Conservation (phyloP, 768 basidiomycete species). For the Pleurotus salmoneostramineus region DNA sequence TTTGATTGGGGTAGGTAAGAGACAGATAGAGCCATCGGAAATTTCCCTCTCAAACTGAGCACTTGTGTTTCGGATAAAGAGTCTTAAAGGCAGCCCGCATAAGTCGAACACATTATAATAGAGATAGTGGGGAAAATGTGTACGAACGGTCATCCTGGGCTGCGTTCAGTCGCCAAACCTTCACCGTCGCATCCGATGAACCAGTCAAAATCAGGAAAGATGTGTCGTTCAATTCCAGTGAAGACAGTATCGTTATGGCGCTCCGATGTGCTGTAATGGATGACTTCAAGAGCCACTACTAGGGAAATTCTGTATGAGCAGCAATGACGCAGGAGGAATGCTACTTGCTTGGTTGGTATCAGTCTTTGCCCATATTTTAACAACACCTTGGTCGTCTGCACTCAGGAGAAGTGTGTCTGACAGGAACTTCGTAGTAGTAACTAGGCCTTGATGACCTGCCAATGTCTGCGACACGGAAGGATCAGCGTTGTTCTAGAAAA, state of each 20-base stretch:
- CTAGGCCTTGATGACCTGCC: constrained; percentile 65
- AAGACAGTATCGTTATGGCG: constrained; percentile 66
- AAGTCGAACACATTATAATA: constrained; percentile 4
- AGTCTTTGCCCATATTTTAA: constrained; percentile 57
- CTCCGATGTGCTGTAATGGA: constrained; percentile 59
- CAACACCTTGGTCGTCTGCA: constrained; percentile 71
- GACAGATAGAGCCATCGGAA: constrained; percentile 70
- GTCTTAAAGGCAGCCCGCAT: constrained; percentile 19
- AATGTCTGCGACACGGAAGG: constrained; percentile 66
- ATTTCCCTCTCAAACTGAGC: constrained; percentile 62
- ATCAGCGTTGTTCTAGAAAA: constrained; percentile 40
- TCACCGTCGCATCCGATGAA: constrained; percentile 77
- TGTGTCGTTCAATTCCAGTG: constrained; percentile 17
- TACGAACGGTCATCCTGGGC: constrained; percentile 25
- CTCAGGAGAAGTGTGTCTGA: constrained; percentile 50
- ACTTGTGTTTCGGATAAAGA: constrained; percentile 46
- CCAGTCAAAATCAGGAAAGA: constrained; percentile 55
- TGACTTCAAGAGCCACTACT: constrained; percentile 53
- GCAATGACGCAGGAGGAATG: constrained; percentile 15
- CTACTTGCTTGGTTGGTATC: too few species aligned
- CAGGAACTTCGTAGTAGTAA: constrained; percentile 77
- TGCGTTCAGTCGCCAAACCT: constrained; percentile 58
- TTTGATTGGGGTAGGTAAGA: constrained; percentile 60
- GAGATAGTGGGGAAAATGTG: neutral
- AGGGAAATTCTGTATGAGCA: constrained; percentile 33